Base-by-base conservation (phyloP, 192 early-diverging fungal species). In the Coemansia sp. region DNA sequence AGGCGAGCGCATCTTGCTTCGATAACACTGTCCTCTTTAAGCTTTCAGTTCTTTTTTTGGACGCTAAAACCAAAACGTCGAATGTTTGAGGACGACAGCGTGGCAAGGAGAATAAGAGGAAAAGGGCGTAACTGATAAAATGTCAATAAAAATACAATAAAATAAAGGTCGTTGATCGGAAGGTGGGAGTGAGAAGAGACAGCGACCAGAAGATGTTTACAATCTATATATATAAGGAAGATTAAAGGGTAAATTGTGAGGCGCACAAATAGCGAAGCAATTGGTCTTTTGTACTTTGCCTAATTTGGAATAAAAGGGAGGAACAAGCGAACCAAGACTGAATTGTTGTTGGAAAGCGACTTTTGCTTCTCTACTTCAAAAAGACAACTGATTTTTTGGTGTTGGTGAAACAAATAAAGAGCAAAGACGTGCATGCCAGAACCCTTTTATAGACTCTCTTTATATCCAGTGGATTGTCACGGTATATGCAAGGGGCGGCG, bases 191-290 rank as follows among this genome's bases (percentile, higher is more conserved):
- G 11, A 52, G 8, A 23, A 52, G 22, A 52, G 8, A 10, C 22
- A 23, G 19, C 9, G 50, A 19, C 17, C 17, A 48, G 31, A 19
- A 19, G 50, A 22, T 22, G 21, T 22, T 52, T 22, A 23, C 50
- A 52, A 52, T 52, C 50, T 52, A 52, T 52, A 52, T 52, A 52
- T 52, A 52, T 23, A 23, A 22, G 50, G 50, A 52, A 52, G 20
- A 26, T 52, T 52, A 48, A 19, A 48, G 47, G 47, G 47, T 48
- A 48, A 48, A 48, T 48, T 48, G 47, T 15, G 47, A 48, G 47
- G 47, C 47, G 47, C 17, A 48, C 47, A 48, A 48, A 12, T 6
- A 20, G 47, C 12, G 47, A 17, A 48, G 19, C 47, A 20, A n/a
- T 8, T 34, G 47, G 47, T 20, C 47, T n/a, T 5, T 20, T 48